A percentile compares a stretch with the other conserved stretches of the same genome.
Conservation (phyloP, 768 basidiomycete species). For the Lentinula sp. region DNA sequence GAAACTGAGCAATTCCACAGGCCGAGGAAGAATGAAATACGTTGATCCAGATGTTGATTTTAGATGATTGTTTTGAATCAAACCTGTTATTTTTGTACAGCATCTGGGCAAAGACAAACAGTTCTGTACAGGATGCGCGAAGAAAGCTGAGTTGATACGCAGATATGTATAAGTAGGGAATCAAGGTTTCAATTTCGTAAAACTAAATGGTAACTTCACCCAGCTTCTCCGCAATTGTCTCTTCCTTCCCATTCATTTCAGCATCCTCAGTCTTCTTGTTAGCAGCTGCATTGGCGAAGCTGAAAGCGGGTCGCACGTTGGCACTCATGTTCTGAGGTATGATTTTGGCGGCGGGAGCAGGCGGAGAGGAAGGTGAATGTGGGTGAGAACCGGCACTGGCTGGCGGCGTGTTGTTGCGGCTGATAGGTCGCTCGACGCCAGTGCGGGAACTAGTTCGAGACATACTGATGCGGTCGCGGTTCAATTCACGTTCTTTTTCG, state of each 20-base stretch:
- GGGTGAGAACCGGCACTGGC: background rate
- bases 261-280: conserved; percentile 24
- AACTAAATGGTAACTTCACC: conserved; percentile 29
- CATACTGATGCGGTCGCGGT: conserved; percentile 46
- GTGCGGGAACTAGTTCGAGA: conserved; percentile 47
- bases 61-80: background rate
- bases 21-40: conserved; percentile 64
- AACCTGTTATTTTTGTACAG: background rate
- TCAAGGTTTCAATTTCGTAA: conserved; percentile 9
- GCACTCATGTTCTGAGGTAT: conserved; percentile 28
- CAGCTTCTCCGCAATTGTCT: conserved; percentile 22
- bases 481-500: conserved; percentile 58
- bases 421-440: conserved; percentile 39
- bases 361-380: conserved; percentile 10
- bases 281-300: conserved; percentile 76
- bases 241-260: conserved; percentile 9
- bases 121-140: background rate
- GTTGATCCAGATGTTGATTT: conserved; percentile 44
- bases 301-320: conserved; percentile 65
- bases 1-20: conserved; percentile 20
- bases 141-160: background rate
- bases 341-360: conserved; percentile 22
- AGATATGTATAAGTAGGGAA: conserved; percentile 6
- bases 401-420: conserved; percentile 10
- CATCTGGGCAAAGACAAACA: background rate